phyloP scores from a whole-genome alignment of 2,329 filamentous ascomycete genomes.

The Dactylellina parvicollis region DNA sequence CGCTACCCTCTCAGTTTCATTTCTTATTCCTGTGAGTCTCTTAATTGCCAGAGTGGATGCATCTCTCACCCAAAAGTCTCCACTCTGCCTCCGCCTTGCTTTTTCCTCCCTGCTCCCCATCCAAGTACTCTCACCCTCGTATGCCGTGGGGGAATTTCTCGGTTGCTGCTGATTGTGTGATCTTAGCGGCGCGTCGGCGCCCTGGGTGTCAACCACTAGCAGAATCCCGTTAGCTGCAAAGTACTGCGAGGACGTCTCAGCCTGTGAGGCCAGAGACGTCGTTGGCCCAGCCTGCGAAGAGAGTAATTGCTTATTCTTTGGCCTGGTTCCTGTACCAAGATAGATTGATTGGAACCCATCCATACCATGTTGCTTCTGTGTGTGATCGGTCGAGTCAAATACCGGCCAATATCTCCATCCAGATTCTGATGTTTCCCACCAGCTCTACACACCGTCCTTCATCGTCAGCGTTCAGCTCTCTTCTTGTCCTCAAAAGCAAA shows the following conservation, averaged over 20 bases:
- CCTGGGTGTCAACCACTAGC: conserved; percentile 52
- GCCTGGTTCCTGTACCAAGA: conserved; percentile 48
- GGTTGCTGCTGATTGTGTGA: conserved; percentile 55
- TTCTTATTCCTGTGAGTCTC: conserved; percentile 53
- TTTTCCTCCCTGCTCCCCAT: conserved; percentile 13
- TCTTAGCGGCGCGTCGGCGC: conserved; percentile 53
- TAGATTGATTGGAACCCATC: conserved; percentile 46
- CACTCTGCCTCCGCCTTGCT: conserved; percentile 17
- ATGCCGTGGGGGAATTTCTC: conserved; percentile 54
- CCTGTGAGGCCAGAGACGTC: conserved; percentile 49
- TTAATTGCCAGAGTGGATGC: conserved; percentile 52
- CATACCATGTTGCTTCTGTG: conserved; percentile 41
- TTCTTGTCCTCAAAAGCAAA: conserved; percentile 52
- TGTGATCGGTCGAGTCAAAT: conserved; percentile 53
- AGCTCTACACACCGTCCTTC: conserved; percentile 53
- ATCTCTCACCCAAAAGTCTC: conserved; percentile 33
- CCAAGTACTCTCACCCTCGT: conserved; percentile 46
- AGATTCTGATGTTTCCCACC: conserved; percentile 47
- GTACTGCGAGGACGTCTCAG: conserved; percentile 54
- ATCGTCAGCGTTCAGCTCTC: conserved; percentile 43
- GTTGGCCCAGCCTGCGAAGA: conserved; percentile 46
- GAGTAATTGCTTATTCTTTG: conserved; percentile 44
- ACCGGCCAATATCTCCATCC: conserved; percentile 53
- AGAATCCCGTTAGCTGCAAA: conserved; percentile 49
- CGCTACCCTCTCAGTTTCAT: conserved; percentile 26